Conservation (phyloP, 257 asterid species). For the Ocimum tenuiflorum region DNA sequence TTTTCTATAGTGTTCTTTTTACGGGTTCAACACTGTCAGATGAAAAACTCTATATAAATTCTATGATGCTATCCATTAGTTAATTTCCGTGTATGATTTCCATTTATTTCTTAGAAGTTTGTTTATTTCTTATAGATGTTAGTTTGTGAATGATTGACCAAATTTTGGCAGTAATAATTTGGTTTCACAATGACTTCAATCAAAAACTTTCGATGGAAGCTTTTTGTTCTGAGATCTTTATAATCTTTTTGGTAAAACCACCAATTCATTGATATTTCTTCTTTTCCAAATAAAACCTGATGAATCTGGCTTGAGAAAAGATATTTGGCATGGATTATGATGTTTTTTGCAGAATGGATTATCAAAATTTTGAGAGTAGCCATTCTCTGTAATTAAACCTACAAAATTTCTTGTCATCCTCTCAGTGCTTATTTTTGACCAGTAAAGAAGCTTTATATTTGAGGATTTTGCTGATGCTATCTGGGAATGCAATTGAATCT, state of each 20-base stretch:
- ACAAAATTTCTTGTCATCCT: background rate
- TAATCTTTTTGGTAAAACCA: background rate
- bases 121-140: background rate
- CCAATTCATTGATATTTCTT: background rate
- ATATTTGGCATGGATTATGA: background rate
- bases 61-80: background rate
- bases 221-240: background rate
- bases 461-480: background rate
- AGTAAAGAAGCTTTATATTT: background rate
- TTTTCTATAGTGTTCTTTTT: background rate
- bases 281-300: background rate
- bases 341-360: background rate
- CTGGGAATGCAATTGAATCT: slow-evolving; percentile 8
- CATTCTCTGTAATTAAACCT: background rate
- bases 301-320: background rate
- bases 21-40: background rate
- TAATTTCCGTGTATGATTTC: background rate
- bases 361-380: background rate
- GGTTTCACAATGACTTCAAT: background rate
- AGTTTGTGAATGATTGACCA: background rate
- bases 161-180: slow-evolving; percentile 6
- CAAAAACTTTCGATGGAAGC: background rate
- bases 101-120: background rate
- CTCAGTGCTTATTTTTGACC: no score
- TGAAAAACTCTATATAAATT: background rate